Percentiles rank a stretch among this genome's conserved stretches.
Evolutionary conservation across 2,329 filamentous ascomycete genomes (phyloP).

Genomic region (Phialophora macrospora): DNA sequence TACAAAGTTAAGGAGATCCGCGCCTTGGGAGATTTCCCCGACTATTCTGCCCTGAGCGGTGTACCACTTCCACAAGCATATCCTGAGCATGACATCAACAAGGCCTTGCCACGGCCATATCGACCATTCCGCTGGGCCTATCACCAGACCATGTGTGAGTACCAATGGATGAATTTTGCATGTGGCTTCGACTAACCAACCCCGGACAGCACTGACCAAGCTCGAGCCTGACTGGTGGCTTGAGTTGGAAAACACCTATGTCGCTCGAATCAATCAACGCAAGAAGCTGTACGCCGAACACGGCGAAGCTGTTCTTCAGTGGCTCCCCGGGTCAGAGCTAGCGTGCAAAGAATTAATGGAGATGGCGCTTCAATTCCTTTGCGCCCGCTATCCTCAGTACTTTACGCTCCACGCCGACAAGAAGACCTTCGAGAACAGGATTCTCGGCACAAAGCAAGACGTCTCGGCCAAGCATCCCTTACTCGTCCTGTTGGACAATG

Average conservation of each 20-base stretch:
- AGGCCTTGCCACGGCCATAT: constrained; percentile 73
- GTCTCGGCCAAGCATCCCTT: constrained; percentile 69
- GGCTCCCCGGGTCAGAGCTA: constrained; percentile 74
- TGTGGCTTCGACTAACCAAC: constrained; percentile 5
- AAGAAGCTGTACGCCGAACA: constrained; percentile 67
- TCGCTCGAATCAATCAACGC: constrained; percentile 69
- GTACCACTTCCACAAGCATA: constrained; percentile 72
- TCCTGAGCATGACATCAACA: constrained; percentile 68
- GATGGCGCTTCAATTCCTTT: constrained; percentile 80
- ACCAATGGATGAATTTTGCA: background rate
- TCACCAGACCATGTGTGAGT: constrained; percentile 88
- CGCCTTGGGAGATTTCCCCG: constrained; percentile 74
- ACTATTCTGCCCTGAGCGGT: constrained; percentile 75
- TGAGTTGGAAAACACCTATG: constrained; percentile 79
- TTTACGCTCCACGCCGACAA: constrained; percentile 65
- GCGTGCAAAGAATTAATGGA: constrained; percentile 88
- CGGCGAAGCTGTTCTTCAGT: constrained; percentile 67
- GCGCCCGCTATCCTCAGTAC: constrained; percentile 74
- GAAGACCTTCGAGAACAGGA: constrained; percentile 68
- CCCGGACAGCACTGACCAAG: constrained; percentile 69
- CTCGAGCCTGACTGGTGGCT: constrained; percentile 85
- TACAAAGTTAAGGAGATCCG: constrained; percentile 73
- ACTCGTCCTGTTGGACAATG: constrained; percentile 72
- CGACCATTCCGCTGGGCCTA: constrained; percentile 83
- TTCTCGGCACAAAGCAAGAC: constrained; percentile 67